These are phyloP conservation scores for Ulmus americana DNA, from an alignment of 331 rosid genomes.

Conservation along the genomic window DNA sequence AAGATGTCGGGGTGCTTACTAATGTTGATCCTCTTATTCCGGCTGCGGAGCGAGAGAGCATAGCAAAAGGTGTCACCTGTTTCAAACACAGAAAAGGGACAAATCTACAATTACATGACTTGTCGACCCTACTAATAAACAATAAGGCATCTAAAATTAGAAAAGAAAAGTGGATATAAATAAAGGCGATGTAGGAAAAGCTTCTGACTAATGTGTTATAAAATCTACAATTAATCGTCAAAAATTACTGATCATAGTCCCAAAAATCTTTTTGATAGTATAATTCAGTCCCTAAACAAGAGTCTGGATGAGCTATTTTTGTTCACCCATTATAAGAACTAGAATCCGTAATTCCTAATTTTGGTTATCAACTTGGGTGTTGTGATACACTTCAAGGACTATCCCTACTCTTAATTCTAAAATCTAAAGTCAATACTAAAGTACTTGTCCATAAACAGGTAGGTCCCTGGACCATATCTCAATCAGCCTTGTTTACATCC, in stretches of 20 bases:
- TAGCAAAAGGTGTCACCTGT: constrained; percentile 86
- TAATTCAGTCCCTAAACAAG: no score
- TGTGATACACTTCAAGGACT: no score
- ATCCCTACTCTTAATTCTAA: no score
- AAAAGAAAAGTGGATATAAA: no score
- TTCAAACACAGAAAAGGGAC: constrained; percentile 20
- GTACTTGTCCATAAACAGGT: neutral
- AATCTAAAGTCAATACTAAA: neutral
- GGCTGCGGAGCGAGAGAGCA: constrained; percentile 90
- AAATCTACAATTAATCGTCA: no score
- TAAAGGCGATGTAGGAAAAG: neutral
- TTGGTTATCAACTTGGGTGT: no score
- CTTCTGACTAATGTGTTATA: neutral
- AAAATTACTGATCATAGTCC: no score
- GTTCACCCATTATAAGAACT: no score
- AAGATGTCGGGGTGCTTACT: constrained; percentile 33
- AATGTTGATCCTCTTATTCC: constrained; percentile 89
- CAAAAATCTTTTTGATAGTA: no score
- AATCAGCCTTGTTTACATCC: neutral
- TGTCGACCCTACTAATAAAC: neutral
- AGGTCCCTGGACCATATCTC: no score
- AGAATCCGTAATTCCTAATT: no score
- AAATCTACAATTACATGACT: constrained; percentile 9
- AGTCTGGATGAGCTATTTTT: no score
- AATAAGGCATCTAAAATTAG: neutral